These are phyloP conservation scores for Nakaseomyces uthaithaninus DNA, from an alignment of 1,139 yeast genomes.

Conservation along the genomic window DNA sequence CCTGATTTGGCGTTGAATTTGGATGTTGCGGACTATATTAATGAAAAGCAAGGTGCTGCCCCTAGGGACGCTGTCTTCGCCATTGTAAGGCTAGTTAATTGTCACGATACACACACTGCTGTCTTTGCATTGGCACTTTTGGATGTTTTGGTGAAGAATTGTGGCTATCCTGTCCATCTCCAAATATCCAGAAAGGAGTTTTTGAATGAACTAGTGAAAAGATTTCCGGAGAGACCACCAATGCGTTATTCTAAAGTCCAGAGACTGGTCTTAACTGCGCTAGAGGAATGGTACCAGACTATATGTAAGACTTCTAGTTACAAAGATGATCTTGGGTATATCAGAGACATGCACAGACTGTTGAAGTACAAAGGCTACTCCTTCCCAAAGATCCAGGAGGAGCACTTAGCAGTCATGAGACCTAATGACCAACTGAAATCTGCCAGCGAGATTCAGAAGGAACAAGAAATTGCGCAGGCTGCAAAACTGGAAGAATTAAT, in stretches of 20 bases:
- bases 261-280: constrained; percentile 74
- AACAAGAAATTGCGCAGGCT: constrained; percentile 84
- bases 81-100: constrained; percentile 77
- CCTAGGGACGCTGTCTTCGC: constrained; percentile 92
- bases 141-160: constrained; percentile 89
- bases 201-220: constrained; percentile 80
- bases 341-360: constrained; percentile 91
- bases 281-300: constrained; percentile 97
- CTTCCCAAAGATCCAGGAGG: constrained; percentile 85
- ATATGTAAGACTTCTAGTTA: constrained; percentile 84
- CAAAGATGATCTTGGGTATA: constrained; percentile 84
- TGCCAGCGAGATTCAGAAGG: constrained; percentile 82
- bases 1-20: constrained; percentile 84
- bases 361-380: constrained; percentile 79
- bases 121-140: constrained; percentile 50
- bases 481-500: constrained; percentile 94
- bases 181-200: constrained; percentile 94
- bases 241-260: constrained; percentile 76
- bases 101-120: constrained; percentile 73
- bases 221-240: constrained; percentile 95
- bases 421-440: constrained; percentile 88
- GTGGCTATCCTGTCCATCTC: constrained; percentile 94
- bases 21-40: constrained; percentile 89
- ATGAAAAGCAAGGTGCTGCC: constrained; percentile 81
- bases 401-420: constrained; percentile 87